Evolutionary conservation across 2,329 filamentous ascomycete species (phyloP).

Genomic region (Boeremia exigua): DNA sequence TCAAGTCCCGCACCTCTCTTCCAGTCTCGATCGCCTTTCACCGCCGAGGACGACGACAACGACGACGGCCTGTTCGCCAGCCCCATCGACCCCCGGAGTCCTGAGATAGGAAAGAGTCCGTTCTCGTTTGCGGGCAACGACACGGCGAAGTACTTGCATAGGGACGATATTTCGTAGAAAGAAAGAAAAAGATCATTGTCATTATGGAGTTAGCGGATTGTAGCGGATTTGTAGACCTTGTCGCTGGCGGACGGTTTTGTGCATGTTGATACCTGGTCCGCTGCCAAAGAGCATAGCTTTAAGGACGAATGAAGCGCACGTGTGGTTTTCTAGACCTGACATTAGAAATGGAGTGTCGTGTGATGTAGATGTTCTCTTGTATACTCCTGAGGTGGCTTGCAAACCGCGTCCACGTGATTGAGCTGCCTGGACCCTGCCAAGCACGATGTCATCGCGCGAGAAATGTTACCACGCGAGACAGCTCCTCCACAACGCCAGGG

Average conservation of each 20-base stretch:
- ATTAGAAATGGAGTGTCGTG: background rate
- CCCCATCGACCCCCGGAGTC: slow-evolving; percentile 83
- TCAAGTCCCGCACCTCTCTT: slow-evolving; percentile 41
- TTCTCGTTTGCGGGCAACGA: slow-evolving; percentile 65
- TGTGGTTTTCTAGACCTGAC: background rate
- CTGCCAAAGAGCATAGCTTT: slow-evolving; percentile 8
- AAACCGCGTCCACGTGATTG: background rate
- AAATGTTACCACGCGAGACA: slow-evolving; percentile 1
- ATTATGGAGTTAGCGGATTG: slow-evolving; percentile 1
- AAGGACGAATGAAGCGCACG: slow-evolving; percentile 10
- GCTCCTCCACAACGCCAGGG: background rate
- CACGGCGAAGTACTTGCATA: slow-evolving; percentile 41
- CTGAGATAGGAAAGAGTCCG: slow-evolving; percentile 83
- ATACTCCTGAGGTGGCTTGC: background rate
- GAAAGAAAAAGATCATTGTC: background rate
- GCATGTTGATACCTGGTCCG: slow-evolving; percentile 8
- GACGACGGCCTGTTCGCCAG: slow-evolving; percentile 88
- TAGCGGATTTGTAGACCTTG: slow-evolving; percentile 8
- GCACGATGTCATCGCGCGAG: slow-evolving; percentile 13
- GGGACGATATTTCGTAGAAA: slow-evolving; percentile 33
- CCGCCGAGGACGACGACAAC: slow-evolving; percentile 55
- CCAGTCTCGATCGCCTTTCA: slow-evolving; percentile 39
- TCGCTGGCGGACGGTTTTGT: slow-evolving; percentile 6
- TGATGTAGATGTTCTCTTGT: background rate
- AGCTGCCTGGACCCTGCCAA: slow-evolving; percentile 16